Evolutionary conservation across 768 basidiomycete genomes (phyloP).

Genomic region (Amylocystis lapponica): DNA sequence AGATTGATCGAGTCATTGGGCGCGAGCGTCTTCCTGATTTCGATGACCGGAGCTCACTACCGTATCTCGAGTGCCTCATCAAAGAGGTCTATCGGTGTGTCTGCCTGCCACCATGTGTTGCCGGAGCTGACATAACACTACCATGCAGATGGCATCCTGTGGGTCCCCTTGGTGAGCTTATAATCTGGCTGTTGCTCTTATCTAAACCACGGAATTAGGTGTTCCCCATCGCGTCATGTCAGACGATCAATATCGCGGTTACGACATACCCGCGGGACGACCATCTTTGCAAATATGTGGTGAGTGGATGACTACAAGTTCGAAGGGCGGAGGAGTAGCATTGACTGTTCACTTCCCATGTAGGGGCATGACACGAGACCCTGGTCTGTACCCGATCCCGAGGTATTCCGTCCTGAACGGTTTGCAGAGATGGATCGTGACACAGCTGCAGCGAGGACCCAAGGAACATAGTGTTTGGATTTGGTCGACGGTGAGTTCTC

Average conservation of each 20-base stretch:
- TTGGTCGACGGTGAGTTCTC: slow-evolving; percentile 37
- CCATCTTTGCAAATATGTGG: slow-evolving; percentile 1
- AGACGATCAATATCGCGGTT: not conserved
- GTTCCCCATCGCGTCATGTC: not conserved
- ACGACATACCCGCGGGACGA: not conserved
- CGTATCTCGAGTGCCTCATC: slow-evolving; percentile 17
- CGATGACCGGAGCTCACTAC: slow-evolving; percentile 15
- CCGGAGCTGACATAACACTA: not conserved
- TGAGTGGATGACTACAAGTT: not conserved
- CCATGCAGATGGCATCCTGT: slow-evolving; percentile 11
- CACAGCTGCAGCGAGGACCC: slow-evolving; percentile 25
- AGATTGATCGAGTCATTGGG: slow-evolving; percentile 37
- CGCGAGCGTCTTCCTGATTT: slow-evolving; percentile 23
- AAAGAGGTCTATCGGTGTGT: slow-evolving; percentile 16
- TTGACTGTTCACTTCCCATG: not conserved
- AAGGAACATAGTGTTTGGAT: slow-evolving; percentile 47
- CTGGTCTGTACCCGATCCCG: not conserved
- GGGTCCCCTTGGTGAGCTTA: slow-evolving; percentile 11
- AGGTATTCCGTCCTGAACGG: not conserved
- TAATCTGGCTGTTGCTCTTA: too few relatives aligned
- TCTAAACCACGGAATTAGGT: too few relatives aligned
- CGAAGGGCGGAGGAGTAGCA: not conserved
- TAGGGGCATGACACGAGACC: not conserved
- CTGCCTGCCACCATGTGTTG: slow-evolving; percentile 12
- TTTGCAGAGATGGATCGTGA: not conserved